phyloP scores from a whole-genome alignment of 805 yeast species.

The Cyberlindnera petersonii region DNA sequence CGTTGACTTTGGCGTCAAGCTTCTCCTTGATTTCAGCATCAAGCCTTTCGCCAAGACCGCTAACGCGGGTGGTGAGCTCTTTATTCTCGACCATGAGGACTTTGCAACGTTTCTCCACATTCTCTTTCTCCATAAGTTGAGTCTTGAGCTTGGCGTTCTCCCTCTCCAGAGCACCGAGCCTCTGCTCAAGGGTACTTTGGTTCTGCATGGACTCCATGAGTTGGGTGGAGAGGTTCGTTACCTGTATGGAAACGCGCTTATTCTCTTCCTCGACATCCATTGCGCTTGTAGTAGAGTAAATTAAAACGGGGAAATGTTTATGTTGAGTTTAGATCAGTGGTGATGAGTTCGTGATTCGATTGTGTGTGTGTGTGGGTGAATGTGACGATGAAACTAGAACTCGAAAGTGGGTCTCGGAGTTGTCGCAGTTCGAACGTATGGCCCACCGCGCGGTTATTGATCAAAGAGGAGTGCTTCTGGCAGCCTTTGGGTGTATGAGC shows the following conservation, averaged over 20 bases:
- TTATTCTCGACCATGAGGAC: slow-evolving; percentile 31
- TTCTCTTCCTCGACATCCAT: slow-evolving; percentile 29
- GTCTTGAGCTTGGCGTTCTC: slow-evolving; percentile 30
- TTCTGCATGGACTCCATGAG: slow-evolving; percentile 57
- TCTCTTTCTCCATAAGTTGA: slow-evolving; percentile 20
- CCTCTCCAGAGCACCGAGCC: slow-evolving; percentile 38
- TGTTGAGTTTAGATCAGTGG: too few relatives aligned
- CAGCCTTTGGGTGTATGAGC: too few relatives aligned
- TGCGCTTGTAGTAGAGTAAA: not conserved
- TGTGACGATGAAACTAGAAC: too few relatives aligned
- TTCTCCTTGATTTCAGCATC: slow-evolving; percentile 34
- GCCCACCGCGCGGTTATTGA: too few relatives aligned
- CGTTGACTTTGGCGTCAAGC: slow-evolving; percentile 54
- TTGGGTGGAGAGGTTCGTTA: slow-evolving; percentile 53
- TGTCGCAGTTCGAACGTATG: too few relatives aligned
- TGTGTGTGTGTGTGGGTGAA: too few relatives aligned
- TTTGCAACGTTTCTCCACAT: slow-evolving; percentile 21
- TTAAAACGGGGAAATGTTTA: too few relatives aligned
- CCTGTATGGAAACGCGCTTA: slow-evolving; percentile 48
- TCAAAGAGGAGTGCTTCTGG: too few relatives aligned
- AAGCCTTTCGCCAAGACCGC: slow-evolving; percentile 31
- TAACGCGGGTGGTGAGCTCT: slow-evolving; percentile 31
- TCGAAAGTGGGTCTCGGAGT: too few relatives aligned
- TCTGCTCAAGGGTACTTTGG: slow-evolving; percentile 53
- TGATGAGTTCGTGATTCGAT: not conserved